phyloP scores from a whole-genome alignment of 2,329 filamentous ascomycete species.

The Thielaviopsis euricoi region DNA sequence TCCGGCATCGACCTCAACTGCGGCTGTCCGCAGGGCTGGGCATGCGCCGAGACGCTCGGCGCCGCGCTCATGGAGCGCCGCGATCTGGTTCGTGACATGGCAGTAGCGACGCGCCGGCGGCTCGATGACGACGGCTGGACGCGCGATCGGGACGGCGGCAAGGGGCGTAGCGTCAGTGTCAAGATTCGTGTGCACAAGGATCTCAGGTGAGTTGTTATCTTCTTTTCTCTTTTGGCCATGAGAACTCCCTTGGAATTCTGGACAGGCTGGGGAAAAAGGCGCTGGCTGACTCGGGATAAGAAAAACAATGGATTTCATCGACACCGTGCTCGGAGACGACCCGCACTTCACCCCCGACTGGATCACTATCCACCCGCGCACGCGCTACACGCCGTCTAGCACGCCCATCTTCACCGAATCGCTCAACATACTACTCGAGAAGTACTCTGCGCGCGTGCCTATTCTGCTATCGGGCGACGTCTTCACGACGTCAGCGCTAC shows the following conservation, averaged over 20 bases:
- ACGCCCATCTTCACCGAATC: slow-evolving; percentile 45
- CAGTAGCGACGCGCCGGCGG: slow-evolving; percentile 36
- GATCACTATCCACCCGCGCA: slow-evolving; percentile 54
- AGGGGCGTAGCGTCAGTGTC: slow-evolving; percentile 45
- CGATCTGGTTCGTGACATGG: slow-evolving; percentile 49
- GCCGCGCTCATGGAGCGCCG: slow-evolving; percentile 52
- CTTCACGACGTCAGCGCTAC: slow-evolving; percentile 37
- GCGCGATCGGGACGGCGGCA: slow-evolving; percentile 25
- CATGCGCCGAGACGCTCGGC: slow-evolving; percentile 49
- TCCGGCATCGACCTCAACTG: slow-evolving; percentile 56
- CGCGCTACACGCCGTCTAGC: slow-evolving; percentile 41
- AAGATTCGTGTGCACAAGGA: slow-evolving; percentile 56
- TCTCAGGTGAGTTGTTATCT: slow-evolving; percentile 28
- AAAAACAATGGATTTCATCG: slow-evolving; percentile 44
- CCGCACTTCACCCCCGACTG: slow-evolving; percentile 41
- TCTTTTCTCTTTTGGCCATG: too few species aligned
- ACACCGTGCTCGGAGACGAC: slow-evolving; percentile 38
- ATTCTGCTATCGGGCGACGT: slow-evolving; percentile 55
- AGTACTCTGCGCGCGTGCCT: slow-evolving; percentile 37
- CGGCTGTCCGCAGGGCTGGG: slow-evolving; percentile 58
- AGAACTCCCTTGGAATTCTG: too few species aligned
- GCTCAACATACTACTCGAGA: slow-evolving; percentile 36
- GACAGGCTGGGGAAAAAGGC: too few species aligned
- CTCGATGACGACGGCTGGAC: slow-evolving; percentile 38
- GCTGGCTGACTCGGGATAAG: too few species aligned